Evolutionary conservation across 306 rosid species (phyloP).

Genomic region (Fragaria vesca): DNA sequence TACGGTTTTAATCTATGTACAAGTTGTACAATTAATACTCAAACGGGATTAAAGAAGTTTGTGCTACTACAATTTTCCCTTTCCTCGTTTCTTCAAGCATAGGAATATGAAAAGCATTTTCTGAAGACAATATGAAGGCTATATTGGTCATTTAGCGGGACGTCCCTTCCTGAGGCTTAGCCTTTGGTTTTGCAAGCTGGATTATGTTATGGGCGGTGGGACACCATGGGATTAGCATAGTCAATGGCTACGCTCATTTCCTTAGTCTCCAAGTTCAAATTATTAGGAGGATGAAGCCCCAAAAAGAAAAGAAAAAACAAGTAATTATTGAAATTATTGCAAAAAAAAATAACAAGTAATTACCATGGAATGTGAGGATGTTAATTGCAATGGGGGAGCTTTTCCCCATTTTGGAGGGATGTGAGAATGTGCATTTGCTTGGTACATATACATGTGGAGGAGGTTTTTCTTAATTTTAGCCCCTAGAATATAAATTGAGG

Average conservation of each 20-base stretch:
- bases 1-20: neutral
- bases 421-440: neutral
- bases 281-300: neutral
- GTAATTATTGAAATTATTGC: neutral
- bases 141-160: neutral
- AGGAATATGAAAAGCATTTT: too few species aligned
- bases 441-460: constrained; percentile 26
- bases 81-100: neutral
- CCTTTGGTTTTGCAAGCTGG: constrained; percentile 2
- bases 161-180: neutral
- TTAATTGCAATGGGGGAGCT: neutral
- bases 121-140: neutral
- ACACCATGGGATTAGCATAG: neutral
- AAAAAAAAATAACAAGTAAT: neutral
- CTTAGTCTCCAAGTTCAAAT: neutral
- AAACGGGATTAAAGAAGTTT: neutral
- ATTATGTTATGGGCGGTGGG: neutral
- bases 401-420: neutral
- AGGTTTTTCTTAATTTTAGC: constrained; percentile 6
- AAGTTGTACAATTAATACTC: neutral
- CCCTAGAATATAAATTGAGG: constrained; percentile 1
- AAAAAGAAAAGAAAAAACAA: neutral
- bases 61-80: too few species aligned
- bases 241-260: neutral
- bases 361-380: neutral